phyloP scores from a whole-genome alignment of 768 basidiomycete species.

The Phanerodontia chrysosporium region DNA sequence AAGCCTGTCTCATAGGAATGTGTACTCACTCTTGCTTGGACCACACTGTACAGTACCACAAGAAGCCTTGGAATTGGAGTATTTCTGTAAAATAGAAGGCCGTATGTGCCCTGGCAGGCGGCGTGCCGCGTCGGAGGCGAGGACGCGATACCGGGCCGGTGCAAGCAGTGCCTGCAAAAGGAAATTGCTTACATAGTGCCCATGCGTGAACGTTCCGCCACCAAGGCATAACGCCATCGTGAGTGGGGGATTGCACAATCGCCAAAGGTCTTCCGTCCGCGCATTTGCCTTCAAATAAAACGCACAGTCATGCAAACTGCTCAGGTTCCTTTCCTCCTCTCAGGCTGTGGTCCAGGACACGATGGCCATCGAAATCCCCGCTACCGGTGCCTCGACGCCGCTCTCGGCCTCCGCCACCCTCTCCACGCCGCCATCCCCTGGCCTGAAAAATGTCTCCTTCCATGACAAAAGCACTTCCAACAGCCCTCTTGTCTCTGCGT shows the following conservation, averaged over 20 bases:
- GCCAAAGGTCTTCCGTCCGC: background rate
- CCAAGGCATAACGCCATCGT: conserved; percentile 13
- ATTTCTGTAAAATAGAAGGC: too few species aligned
- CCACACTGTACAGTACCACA: conserved; percentile 3
- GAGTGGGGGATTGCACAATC: conserved; percentile 8
- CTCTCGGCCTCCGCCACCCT: conserved; percentile 32
- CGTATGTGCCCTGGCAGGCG: too few species aligned
- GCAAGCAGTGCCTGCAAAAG: background rate
- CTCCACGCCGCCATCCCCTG: conserved; percentile 27
- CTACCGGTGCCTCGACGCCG: conserved; percentile 25
- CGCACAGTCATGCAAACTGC: background rate
- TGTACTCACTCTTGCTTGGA: too few species aligned
- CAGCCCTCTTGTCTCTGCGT: conserved; percentile 41
- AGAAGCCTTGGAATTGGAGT: too few species aligned
- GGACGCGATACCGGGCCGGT: background rate
- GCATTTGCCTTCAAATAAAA: background rate
- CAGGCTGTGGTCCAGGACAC: background rate
- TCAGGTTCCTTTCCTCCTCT: background rate
- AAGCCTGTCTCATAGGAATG: too few species aligned
- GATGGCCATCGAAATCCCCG: conserved; percentile 22
- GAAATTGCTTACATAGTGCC: conserved; percentile 5
- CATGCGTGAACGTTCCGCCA: background rate
- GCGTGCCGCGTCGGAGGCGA: too few species aligned
- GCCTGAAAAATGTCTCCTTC: conserved; percentile 23
- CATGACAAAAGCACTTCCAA: conserved; percentile 7